Base-by-base conservation (phyloP, 495 filamentous ascomycete genomes). In the Tuber indicum region DNA sequence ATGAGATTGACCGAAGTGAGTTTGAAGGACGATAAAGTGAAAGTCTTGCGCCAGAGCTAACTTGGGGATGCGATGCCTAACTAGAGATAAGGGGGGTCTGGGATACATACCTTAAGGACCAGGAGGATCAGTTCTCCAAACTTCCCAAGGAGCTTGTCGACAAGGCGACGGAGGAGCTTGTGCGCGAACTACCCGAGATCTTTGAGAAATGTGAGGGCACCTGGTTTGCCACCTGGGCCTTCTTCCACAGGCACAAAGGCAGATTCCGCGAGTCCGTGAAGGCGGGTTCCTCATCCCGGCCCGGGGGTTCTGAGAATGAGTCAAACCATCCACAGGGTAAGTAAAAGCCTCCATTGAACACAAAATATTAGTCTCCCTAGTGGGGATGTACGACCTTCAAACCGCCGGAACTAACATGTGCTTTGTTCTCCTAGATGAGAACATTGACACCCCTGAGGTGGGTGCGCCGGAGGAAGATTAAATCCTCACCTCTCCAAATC, bases 1-100 rank as follows among this genome's bases (percentile, higher is more conserved):
- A 66, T 66, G 58, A 66, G 58, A 66, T 66, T 66, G 26, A 66
- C 26, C 32, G 58, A 66, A 66, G 58, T 66, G 58, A 66, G 58
- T 66, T 66, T 32, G 58, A 32, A 66, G 58, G 58, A 32, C n/a
- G 26, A 66, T 66, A 14, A 66, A 16, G 58, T 16, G 58, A 17
- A 32, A 32, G 32, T 66, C 3, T 10, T 3, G 58, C 16, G 12
- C 58, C 10, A 66, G n/a, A 66, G 26, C 58, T 66, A 32, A 66
- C 7, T 32, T 32, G 12, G 52, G 14, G 23, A 62, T 14, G 52
- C 16, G 52, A 32, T 12, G 10, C 26, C 32, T 66, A 32, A 66
- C 58, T 7, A 66, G 58, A 66, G 58, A 66, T 66, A 17, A 66
- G 58, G 12, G 26, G n/a, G 17, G 58, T 32, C n/a, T 66, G 58